Evolutionary conservation across 495 filamentous ascomycete species (phyloP), one percentile per base, ranked within the genome.

Genomic region (Chaetomidium leptoderma): DNA sequence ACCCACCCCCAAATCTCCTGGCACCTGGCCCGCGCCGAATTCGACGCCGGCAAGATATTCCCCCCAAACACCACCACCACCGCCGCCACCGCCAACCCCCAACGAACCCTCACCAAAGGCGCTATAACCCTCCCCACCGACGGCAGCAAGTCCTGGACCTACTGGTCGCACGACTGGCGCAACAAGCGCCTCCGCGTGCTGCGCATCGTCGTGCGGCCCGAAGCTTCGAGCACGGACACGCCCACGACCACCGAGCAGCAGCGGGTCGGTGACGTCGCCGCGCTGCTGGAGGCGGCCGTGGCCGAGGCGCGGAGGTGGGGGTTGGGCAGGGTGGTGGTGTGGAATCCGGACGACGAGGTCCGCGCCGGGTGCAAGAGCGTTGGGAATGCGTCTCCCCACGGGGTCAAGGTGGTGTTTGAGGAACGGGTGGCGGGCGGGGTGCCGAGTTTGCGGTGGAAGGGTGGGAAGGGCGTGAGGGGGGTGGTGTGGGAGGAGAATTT

Each of bases 21-120:
- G 91, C 90, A 92, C 69, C 85, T 90, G 70, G 81, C 81, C 13
- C 81, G 92, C 27, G 89, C 95, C 69, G 87, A 90, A 37, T 93
- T 90, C 64, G 84, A 89, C 40, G 76, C 75, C 3, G 66, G 75
- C 19, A 78, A 79, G 44, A 49, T 73, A 23, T 63, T 70, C 32
- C 33, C 40, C 10, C 16, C 48, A 10, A 10, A 8, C 32, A 4
- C 35, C 8, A 2, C 16, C 37, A 67, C 68, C 3, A 71, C 70
- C 44, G 62, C 67, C 3, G 86, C 88, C n/a, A n/a, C n/a, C n/a
- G n/a, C n/a, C n/a, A n/a, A n/a, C n/a, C n/a, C n/a, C n/a, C n/a
- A n/a, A n/a, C n/a, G n/a, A n/a, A n/a, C n/a, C 0, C 54, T 65
- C 0, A 68, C 83, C 66, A 89, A 88, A 69, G 79, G 81, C 11